A percentile compares a stretch with the other conserved stretches of the same genome.
phyloP scores from a whole-genome alignment of 768 basidiomycete species.

The Xerocomellus intermedius region DNA sequence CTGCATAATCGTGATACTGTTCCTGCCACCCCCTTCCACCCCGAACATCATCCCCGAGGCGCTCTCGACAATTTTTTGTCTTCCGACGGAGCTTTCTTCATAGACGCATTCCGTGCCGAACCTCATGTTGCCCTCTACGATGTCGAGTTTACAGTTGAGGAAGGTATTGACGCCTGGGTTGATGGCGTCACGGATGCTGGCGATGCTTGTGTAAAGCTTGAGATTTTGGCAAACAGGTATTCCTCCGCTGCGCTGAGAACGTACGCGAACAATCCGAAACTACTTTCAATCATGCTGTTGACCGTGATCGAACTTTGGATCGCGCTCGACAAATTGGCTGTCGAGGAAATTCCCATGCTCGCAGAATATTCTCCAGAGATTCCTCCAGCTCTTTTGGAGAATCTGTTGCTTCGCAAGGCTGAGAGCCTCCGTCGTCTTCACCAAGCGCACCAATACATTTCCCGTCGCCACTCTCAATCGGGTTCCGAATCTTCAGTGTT shows the following conservation, averaged over 20 bases:
- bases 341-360: too few relatives aligned
- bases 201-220: conserved; percentile 26
- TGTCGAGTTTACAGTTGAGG: conserved; percentile 35
- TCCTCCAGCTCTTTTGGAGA: conserved; percentile 34
- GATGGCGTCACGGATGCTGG: conserved; percentile 12
- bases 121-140: conserved; percentile 32
- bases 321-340: too few relatives aligned
- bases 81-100: conserved; percentile 8
- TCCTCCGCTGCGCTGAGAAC: conserved; percentile 18
- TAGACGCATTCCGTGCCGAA: background rate
- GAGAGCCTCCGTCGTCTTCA: conserved; percentile 27
- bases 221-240: conserved; percentile 25
- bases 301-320: too few relatives aligned
- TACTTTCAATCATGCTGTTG: too few relatives aligned
- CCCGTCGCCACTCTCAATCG: conserved; percentile 20
- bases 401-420: conserved; percentile 39
- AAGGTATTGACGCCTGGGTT: conserved; percentile 20
- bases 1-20: conserved; percentile 5
- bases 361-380: conserved; percentile 44
- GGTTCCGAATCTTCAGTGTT: conserved; percentile 33
- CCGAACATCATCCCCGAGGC: conserved; percentile 8
- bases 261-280: conserved; percentile 19
- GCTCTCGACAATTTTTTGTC: background rate
- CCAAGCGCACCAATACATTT: conserved; percentile 31
- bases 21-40: background rate